These are phyloP conservation scores for Saccharata proteae DNA, from an alignment of 2,329 filamentous ascomycete genomes.

Conservation along the genomic window DNA sequence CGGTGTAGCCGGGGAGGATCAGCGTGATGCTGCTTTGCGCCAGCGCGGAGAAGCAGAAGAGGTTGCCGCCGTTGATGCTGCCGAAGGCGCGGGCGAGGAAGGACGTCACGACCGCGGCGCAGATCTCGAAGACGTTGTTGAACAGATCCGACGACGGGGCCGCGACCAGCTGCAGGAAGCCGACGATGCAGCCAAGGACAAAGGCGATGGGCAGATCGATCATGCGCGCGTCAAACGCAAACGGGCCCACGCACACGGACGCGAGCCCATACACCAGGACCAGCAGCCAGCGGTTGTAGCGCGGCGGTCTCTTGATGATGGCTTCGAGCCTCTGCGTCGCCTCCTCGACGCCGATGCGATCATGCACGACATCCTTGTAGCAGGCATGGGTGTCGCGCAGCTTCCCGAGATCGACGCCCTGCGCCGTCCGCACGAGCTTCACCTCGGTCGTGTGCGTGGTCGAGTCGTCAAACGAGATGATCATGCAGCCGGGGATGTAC, in stretches of 20 bases:
- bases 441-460: conserved; percentile 68
- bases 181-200: conserved; percentile 61
- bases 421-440: conserved; percentile 55
- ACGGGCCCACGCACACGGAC: conserved; percentile 63
- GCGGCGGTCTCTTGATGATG: conserved; percentile 46
- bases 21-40: conserved; percentile 38
- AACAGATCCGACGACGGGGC: conserved; percentile 64
- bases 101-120: conserved; percentile 36
- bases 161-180: conserved; percentile 60
- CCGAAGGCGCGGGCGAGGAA: conserved; percentile 38
- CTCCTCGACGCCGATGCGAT: conserved; percentile 60
- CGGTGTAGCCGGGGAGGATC: conserved; percentile 39
- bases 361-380: conserved; percentile 74
- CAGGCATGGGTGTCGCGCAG: conserved; percentile 63
- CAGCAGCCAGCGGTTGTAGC: conserved; percentile 35
- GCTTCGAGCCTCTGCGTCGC: conserved; percentile 51
- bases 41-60: conserved; percentile 40
- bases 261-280: conserved; percentile 65
- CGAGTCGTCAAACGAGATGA: conserved; percentile 74
- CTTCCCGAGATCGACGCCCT: conserved; percentile 63
- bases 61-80: conserved; percentile 31
- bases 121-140: conserved; percentile 39
- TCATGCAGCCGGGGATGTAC: conserved; percentile 87
- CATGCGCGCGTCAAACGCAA: conserved; percentile 64
- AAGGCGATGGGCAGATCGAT: conserved; percentile 72